phyloP scores from a whole-genome alignment of 2,329 filamentous ascomycete genomes.

The Blastomyces emzantsi region DNA sequence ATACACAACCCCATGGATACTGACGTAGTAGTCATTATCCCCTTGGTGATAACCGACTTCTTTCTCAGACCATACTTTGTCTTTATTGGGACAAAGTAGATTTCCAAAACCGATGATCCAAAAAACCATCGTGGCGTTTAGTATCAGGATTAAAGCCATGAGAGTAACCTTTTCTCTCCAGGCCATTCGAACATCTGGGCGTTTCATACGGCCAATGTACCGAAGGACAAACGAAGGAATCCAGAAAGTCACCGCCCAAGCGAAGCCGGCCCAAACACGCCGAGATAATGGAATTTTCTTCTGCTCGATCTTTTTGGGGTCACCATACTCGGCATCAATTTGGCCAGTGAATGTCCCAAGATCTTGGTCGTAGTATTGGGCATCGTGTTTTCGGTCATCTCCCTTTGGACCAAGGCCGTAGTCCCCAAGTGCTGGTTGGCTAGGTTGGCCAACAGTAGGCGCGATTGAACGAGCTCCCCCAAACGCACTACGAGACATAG shows the following conservation, averaged over 20 bases:
- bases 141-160: constrained; percentile 65
- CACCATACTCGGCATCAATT: constrained; percentile 68
- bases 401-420: constrained; percentile 85
- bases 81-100: constrained; percentile 77
- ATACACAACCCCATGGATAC: constrained; percentile 80
- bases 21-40: constrained; percentile 75
- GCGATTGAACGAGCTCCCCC: constrained; percentile 46
- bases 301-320: constrained; percentile 67
- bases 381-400: constrained; percentile 62
- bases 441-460: constrained; percentile 47
- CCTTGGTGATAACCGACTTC: constrained; percentile 64
- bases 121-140: constrained; percentile 79
- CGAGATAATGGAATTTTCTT: constrained; percentile 55
- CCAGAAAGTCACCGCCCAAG: constrained; percentile 88
- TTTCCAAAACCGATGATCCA: constrained; percentile 83
- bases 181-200: constrained; percentile 90
- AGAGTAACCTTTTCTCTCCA: constrained; percentile 94
- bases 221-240: constrained; percentile 78
- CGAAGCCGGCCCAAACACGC: constrained; percentile 68
- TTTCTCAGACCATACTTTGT: constrained; percentile 73
- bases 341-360: constrained; percentile 56
- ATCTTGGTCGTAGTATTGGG: constrained; percentile 61
- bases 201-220: constrained; percentile 88
- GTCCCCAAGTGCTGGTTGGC: constrained; percentile 61
- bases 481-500: constrained; percentile 41